Conservation (phyloP, 2,329 filamentous ascomycete species). For the Aspergillus sp. region DNA sequence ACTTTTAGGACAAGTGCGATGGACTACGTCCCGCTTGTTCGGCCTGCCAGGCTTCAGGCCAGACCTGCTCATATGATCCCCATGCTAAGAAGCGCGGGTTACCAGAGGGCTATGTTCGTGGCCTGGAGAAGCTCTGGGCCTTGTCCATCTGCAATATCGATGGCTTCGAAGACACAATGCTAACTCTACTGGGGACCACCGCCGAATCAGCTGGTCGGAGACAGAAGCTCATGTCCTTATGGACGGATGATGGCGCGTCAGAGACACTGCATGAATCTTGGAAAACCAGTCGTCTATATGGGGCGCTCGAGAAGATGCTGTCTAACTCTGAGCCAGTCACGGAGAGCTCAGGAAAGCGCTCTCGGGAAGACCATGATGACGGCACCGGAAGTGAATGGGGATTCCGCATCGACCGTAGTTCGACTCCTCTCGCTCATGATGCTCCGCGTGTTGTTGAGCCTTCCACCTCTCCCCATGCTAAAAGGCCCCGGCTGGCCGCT, state of each 20-base stretch:
- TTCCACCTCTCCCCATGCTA: slow-evolving; percentile 24
- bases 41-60: slow-evolving; percentile 43
- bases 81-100: slow-evolving; percentile 49
- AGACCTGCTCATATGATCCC: slow-evolving; percentile 47
- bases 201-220: slow-evolving; percentile 33
- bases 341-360: slow-evolving; percentile 33
- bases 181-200: slow-evolving; percentile 41
- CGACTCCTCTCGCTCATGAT: slow-evolving; percentile 29
- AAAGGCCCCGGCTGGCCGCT: slow-evolving; percentile 31
- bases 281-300: slow-evolving; percentile 45
- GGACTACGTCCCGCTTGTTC: slow-evolving; percentile 46
- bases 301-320: slow-evolving; percentile 45
- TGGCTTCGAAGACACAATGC: slow-evolving; percentile 46
- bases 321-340: slow-evolving; percentile 33
- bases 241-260: slow-evolving; percentile 43
- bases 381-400: slow-evolving; percentile 30
- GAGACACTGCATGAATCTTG: slow-evolving; percentile 47
- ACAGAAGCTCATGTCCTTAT: slow-evolving; percentile 40
- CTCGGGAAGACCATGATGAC: slow-evolving; percentile 34
- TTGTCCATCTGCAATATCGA: slow-evolving; percentile 47
- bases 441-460: slow-evolving; percentile 36
- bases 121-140: slow-evolving; percentile 50
- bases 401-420: slow-evolving; percentile 33
- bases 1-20: slow-evolving; percentile 45
- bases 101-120: slow-evolving; percentile 50